These are phyloP conservation scores for Aspergillus neoniger DNA, from an alignment of 2,329 filamentous ascomycete genomes.

Conservation along the genomic window DNA sequence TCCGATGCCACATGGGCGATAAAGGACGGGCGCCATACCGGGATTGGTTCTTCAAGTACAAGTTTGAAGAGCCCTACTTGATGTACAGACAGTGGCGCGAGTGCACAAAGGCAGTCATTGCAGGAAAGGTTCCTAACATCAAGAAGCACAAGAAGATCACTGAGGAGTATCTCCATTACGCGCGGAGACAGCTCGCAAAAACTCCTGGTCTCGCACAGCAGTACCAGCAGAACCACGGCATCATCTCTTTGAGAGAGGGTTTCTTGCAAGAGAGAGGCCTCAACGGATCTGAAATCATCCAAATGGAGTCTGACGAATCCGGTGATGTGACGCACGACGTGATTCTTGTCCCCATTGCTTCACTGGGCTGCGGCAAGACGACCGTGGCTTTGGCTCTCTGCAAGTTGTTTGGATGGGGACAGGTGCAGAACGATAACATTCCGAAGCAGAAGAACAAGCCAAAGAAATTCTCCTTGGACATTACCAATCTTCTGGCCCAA, in stretches of 20 bases:
- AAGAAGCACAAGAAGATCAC: constrained; percentile 90
- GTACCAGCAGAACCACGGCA: constrained; percentile 89
- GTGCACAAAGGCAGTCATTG: constrained; percentile 87
- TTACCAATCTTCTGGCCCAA: constrained; percentile 65
- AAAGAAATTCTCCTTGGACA: constrained; percentile 71
- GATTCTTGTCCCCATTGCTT: constrained; percentile 86
- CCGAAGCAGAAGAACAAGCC: constrained; percentile 73
- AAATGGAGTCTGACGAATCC: constrained; percentile 58
- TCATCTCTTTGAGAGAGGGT: constrained; percentile 85
- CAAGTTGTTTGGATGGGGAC: constrained; percentile 86
- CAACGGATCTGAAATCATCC: constrained; percentile 87
- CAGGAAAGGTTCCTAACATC: constrained; percentile 70
- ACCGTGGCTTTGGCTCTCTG: constrained; percentile 80
- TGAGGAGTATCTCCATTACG: constrained; percentile 84
- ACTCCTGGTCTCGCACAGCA: constrained; percentile 67
- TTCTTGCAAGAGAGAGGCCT: constrained; percentile 82
- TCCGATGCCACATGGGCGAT: constrained; percentile 73
- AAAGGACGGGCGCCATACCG: constrained; percentile 58
- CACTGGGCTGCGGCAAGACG: constrained; percentile 95
- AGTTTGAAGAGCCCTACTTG: constrained; percentile 97
- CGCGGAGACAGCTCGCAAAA: constrained; percentile 68
- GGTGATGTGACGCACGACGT: constrained; percentile 65
- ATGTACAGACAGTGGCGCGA: constrained; percentile 99
- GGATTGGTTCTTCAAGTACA: constrained; percentile 99
- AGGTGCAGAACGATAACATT: constrained; percentile 97